A percentile compares a stretch with the other conserved stretches of the same genome.
Evolutionary conservation across 2,329 filamentous ascomycete species (phyloP).

Genomic region (Lojkania enalia): DNA sequence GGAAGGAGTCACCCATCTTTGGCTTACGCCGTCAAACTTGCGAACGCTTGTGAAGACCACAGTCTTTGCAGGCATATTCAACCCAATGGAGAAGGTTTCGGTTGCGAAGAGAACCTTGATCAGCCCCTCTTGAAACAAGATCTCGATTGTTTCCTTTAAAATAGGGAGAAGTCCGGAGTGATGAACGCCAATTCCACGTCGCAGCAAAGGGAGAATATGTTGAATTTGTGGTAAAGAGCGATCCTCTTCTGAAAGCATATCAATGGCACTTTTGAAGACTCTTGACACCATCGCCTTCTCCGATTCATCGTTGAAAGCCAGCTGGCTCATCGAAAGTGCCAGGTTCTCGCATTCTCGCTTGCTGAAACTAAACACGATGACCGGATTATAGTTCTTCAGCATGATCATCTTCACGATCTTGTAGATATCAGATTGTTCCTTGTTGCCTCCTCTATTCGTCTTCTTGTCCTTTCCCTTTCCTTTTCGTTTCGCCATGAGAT

Average conservation of each 20-base stretch:
- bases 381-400: slow-evolving; percentile 94
- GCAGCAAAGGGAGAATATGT: slow-evolving; percentile 84
- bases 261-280: slow-evolving; percentile 91
- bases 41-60: slow-evolving; percentile 97
- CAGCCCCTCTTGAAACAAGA: slow-evolving; percentile 94
- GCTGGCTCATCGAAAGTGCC: slow-evolving; percentile 80
- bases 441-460: slow-evolving; percentile 79
- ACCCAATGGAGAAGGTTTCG: slow-evolving; percentile 96
- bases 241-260: slow-evolving; percentile 90
- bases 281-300: slow-evolving; percentile 94
- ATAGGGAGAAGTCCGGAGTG: slow-evolving; percentile 95
- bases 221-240: slow-evolving; percentile 85
- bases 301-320: slow-evolving; percentile 94
- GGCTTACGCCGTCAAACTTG: slow-evolving; percentile 85
- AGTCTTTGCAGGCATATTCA: slow-evolving; percentile 99
- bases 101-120: slow-evolving; percentile 98
- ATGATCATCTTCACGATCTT: slow-evolving; percentile 99
- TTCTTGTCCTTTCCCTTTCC: slow-evolving; percentile 92
- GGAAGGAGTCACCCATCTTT: slow-evolving; percentile 85
- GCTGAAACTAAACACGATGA: slow-evolving; percentile 99
- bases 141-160: slow-evolving; percentile 97
- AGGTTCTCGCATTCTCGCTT: slow-evolving; percentile 94
- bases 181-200: slow-evolving; percentile 94
- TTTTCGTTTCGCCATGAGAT: slow-evolving; percentile 77
- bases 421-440: slow-evolving; percentile 75